A percentile compares a stretch with the other conserved stretches of the same genome.
phyloP scores from a whole-genome alignment of 371 early-diverging fungal genomes.

The Mucor saturninus region DNA sequence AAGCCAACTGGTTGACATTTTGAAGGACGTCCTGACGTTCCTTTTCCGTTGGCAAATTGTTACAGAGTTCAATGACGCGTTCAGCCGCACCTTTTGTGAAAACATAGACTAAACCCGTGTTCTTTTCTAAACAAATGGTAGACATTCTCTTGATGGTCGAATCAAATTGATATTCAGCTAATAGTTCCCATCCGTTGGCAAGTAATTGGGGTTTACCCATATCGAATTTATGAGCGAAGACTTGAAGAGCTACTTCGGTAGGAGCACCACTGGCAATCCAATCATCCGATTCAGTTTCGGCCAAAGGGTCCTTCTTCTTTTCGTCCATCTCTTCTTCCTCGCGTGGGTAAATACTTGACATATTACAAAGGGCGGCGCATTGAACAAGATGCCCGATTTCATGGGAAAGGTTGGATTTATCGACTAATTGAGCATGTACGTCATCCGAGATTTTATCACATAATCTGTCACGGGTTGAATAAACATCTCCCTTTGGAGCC shows the following conservation, averaged over 20 bases:
- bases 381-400: conserved; percentile 39
- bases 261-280: conserved; percentile 68
- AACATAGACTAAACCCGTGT: conserved; percentile 19
- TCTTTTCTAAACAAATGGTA: conserved; percentile 36
- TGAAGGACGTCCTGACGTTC: conserved; percentile 19
- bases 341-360: conserved; percentile 56
- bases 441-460: conserved; percentile 20
- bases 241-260: conserved; percentile 78
- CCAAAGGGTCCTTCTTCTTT: conserved; percentile 8
- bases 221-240: conserved; percentile 69
- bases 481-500: conserved; percentile 67
- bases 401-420: conserved; percentile 21
- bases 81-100: conserved; percentile 79
- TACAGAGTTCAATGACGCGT: conserved; percentile 66
- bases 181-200: conserved; percentile 57
- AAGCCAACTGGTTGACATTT: conserved; percentile 32
- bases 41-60: conserved; percentile 32
- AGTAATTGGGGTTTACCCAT: conserved; percentile 63
- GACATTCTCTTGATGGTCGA: conserved; percentile 88
- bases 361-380: conserved; percentile 64
- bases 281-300: conserved; percentile 42
- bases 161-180: conserved; percentile 76
- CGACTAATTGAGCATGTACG: conserved; percentile 16
- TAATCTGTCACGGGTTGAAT: conserved; percentile 22
- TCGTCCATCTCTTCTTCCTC: conserved; percentile 11